phyloP scores from a whole-genome alignment of 805 yeast species.

The Jamesozyma spencerorum region DNA sequence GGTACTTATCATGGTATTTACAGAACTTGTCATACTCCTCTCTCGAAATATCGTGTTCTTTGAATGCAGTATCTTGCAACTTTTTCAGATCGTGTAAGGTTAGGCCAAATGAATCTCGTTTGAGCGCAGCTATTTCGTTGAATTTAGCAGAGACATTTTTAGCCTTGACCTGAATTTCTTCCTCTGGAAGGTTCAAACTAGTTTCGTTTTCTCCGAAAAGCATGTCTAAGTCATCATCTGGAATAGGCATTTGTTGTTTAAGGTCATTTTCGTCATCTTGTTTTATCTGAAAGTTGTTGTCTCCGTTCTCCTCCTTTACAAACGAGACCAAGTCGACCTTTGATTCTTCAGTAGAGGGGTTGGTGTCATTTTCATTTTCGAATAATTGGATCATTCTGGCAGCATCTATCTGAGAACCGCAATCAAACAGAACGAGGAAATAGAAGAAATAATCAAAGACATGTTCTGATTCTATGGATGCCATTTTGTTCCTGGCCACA shows the following conservation, averaged over 20 bases:
- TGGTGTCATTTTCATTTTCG: conserved; percentile 7
- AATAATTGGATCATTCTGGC: conserved; percentile 16
- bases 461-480: conserved; percentile 17
- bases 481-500: conserved; percentile 17
- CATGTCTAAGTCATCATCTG: conserved; percentile 31
- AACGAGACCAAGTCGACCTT: background rate
- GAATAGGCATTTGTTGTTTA: conserved; percentile 6
- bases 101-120: conserved; percentile 21
- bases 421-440: conserved; percentile 25
- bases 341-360: background rate
- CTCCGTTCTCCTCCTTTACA: background rate
- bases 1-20: conserved; percentile 18
- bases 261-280: conserved; percentile 5
- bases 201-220: conserved; percentile 29
- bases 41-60: conserved; percentile 9
- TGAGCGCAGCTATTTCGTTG: conserved; percentile 9
- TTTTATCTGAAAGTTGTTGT: conserved; percentile 2
- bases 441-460: conserved; percentile 25
- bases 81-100: conserved; percentile 17
- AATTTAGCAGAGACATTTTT: conserved; percentile 4
- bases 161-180: conserved; percentile 7
- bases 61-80: conserved; percentile 11
- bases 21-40: conserved; percentile 14
- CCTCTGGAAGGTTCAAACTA: conserved; percentile 22
- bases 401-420: conserved; percentile 18